Evolutionary conservation across 2,329 filamentous ascomycete species (phyloP).

Genomic region (Cytospora piceae): DNA sequence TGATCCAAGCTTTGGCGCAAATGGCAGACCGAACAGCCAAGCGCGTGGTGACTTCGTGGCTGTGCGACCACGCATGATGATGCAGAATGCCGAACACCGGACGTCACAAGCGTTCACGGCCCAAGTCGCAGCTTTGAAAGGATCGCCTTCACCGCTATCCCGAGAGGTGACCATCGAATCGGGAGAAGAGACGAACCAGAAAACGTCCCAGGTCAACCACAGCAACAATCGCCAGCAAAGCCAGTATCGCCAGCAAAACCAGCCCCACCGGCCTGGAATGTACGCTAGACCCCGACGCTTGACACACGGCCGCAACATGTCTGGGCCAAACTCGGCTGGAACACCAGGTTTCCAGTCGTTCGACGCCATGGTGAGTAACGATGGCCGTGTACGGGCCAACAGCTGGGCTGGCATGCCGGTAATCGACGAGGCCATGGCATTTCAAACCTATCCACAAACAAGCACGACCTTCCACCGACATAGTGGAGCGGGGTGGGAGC

Average conservation of each 20-base stretch:
- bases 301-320: slow-evolving; percentile 34
- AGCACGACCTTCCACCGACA: slow-evolving; percentile 9
- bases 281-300: slow-evolving; percentile 35
- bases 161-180: slow-evolving; percentile 9
- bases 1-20: slow-evolving; percentile 1
- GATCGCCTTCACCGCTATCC: slow-evolving; percentile 22
- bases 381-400: slow-evolving; percentile 34
- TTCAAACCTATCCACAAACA: slow-evolving; percentile 11
- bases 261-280: slow-evolving; percentile 22
- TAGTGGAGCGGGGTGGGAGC: slow-evolving; percentile 9
- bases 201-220: slow-evolving; percentile 16
- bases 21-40: slow-evolving; percentile 9
- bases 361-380: slow-evolving; percentile 35
- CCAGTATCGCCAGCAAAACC: slow-evolving; percentile 1
- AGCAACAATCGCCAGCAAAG: slow-evolving; percentile 7
- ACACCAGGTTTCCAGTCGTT: slow-evolving; percentile 43
- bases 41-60: neutral
- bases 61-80: slow-evolving; percentile 22
- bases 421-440: slow-evolving; percentile 30
- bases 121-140: slow-evolving; percentile 20
- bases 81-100: slow-evolving; percentile 21
- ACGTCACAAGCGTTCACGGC: slow-evolving; percentile 21
- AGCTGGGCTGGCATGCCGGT: slow-evolving; percentile 38
- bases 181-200: slow-evolving; percentile 5
- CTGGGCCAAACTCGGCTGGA: neutral